Evolutionary conservation across 1,284 basidiomycete genomes (phyloP).

Genomic region (Anthracocystis panici-leucophaei): DNA sequence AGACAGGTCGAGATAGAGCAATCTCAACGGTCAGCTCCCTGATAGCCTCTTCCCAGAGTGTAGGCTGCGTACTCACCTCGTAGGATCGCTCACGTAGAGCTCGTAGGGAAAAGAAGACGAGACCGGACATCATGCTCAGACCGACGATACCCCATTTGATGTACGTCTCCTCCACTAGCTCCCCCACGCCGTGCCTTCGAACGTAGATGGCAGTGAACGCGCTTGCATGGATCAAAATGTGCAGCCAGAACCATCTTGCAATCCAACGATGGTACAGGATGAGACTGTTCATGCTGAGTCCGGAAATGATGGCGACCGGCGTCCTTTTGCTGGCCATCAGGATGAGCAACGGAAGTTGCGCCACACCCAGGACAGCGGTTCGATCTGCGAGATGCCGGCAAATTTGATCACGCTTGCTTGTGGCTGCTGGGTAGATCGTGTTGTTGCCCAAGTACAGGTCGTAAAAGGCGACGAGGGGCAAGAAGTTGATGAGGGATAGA

Average conservation of each 20-base stretch:
- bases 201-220: slow-evolving; percentile 34
- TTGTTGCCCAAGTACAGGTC: slow-evolving; percentile 14
- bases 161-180: slow-evolving; percentile 47
- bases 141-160: slow-evolving; percentile 63
- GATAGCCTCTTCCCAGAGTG: not conserved
- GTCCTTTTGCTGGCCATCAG: slow-evolving; percentile 68
- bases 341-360: slow-evolving; percentile 64
- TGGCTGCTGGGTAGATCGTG: slow-evolving; percentile 27
- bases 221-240: slow-evolving; percentile 61
- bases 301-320: slow-evolving; percentile 59
- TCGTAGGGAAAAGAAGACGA: slow-evolving; percentile 42
- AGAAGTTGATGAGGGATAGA: slow-evolving; percentile 44
- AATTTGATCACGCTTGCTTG: slow-evolving; percentile 33
- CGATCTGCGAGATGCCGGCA: slow-evolving; percentile 59
- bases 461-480: slow-evolving; percentile 51
- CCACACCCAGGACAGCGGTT: slow-evolving; percentile 57
- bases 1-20: slow-evolving; percentile 10
- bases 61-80: slow-evolving; percentile 28
- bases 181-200: slow-evolving; percentile 6
- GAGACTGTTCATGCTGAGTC: slow-evolving; percentile 60
- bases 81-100: slow-evolving; percentile 39
- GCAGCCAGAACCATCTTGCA: slow-evolving; percentile 56
- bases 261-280: slow-evolving; percentile 70
- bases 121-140: slow-evolving; percentile 39
- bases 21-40: not conserved